Base-by-base conservation (phyloP, 208 protist species). In the Acanthamoeba triangularis region DNA sequence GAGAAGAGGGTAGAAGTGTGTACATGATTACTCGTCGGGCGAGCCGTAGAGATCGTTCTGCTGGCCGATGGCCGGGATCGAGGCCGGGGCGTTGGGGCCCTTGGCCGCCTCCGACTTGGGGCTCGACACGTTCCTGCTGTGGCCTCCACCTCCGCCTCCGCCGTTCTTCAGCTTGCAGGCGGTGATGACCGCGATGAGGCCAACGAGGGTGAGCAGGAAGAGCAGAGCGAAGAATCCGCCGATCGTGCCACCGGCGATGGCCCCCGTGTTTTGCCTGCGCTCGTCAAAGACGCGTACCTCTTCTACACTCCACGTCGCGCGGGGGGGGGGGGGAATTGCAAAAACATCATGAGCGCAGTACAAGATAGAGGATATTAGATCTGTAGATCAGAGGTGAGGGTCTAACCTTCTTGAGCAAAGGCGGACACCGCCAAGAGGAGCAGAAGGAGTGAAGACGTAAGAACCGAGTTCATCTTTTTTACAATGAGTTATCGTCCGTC, bases 21-120 rank as follows among this genome's bases (percentile, higher is more conserved):
- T 37, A 74, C 65, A 74, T 23, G 74, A 37, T 84, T 84, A 52
- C 35, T 84, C 74, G 41, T 84, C 74, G 30, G 74, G 35, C 14
- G 61, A 74, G 25, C 74, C 74, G 44, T 84, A 84, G 41, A 84
- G 74, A 54, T 84, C 74, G 74, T 84, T 84, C 74, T 84, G 74
- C 37, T 54, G 74, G 20, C 44, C 44, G 37, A 47, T 54, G 7
- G 41, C 74, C 14, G 74, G 74, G 20, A 84, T 84, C 20, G 74
- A 54, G 72, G 72, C 72, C 33, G 72, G 72, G 16, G 25, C 35
- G 72, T 8, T 30, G 72, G 35, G 30, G 35, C 37, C 13, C 74
- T 84, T 84, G 35, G 74, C 18, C 14, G 23, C 37, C 8, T 84
- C 44, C 13, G 23, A 28, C 41, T 28, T 49, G 33, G 65, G 65